Conservation (phyloP, 73 alveolate genomes). For the Stentor roeselii region DNA sequence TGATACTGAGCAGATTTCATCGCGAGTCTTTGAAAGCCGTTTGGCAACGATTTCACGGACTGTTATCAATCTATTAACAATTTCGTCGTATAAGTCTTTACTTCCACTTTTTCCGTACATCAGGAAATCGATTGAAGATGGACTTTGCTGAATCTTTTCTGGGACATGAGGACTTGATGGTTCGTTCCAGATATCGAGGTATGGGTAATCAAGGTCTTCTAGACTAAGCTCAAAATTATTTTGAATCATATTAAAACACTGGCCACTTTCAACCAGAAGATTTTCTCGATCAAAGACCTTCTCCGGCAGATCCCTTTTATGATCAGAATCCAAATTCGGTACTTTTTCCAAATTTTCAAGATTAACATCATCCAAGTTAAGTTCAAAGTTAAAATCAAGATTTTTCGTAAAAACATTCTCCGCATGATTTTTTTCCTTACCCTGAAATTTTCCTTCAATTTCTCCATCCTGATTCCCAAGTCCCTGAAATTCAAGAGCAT, state of each 20-base stretch:
- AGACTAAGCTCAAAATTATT: too few species aligned
- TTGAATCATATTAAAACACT: not conserved
- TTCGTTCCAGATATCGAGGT: too few species aligned
- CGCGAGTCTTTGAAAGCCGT: not conserved
- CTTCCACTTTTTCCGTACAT: not conserved
- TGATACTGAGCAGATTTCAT: not conserved
- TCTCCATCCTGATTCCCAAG: not conserved
- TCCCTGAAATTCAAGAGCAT: not conserved
- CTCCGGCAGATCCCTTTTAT: not conserved
- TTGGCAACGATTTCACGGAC: not conserved
- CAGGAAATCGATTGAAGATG: not conserved
- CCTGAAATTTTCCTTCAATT: not conserved
- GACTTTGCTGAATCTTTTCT: not conserved
- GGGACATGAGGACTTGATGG: too few species aligned
- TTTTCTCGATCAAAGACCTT: too few species aligned
- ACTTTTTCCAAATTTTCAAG: not conserved
- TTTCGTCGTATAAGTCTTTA: not conserved
- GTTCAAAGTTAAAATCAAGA: not conserved
- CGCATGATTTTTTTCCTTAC: too few species aligned
- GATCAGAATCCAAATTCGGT: not conserved
- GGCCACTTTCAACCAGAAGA: not conserved
- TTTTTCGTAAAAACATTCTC: not conserved
- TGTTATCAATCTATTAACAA: not conserved
- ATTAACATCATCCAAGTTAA: not conserved
- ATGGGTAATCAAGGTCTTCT: too few species aligned